A percentile compares a stretch with the other conserved stretches of the same genome.
Evolutionary conservation across 345 rosid species (phyloP).

Genomic region (Tarenaya hassleriana): DNA sequence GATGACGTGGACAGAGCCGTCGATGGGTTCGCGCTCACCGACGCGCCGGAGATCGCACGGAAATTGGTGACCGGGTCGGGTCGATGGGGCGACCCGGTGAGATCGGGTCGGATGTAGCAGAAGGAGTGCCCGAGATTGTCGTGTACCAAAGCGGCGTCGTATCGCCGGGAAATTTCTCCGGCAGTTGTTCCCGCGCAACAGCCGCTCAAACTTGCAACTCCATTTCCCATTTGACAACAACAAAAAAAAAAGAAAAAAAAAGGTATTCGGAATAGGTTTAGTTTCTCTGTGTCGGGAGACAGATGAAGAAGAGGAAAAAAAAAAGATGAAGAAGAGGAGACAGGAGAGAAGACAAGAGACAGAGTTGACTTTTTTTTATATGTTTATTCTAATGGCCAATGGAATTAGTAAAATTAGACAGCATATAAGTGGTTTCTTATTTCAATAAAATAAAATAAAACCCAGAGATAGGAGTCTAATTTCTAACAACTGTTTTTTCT

Average conservation of each 20-base stretch:
- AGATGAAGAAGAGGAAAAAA: conserved; percentile 18
- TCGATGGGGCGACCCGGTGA: conserved; percentile 27
- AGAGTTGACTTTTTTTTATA: conserved; percentile 40
- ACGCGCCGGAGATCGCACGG: conserved; percentile 88
- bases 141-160: conserved; percentile 42
- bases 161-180: conserved; percentile 58
- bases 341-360: no score
- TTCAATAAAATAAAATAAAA: background rate
- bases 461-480: no score
- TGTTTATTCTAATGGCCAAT: conserved; percentile 30
- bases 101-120: conserved; percentile 60
- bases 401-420: conserved; percentile 29
- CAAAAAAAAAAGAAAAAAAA: background rate
- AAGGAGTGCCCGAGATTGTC: conserved; percentile 80
- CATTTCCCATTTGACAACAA: conserved; percentile 85
- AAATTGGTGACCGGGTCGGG: conserved; percentile 48
- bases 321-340: conserved; percentile 17
- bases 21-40: conserved; percentile 82
- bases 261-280: background rate
- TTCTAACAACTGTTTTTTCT: no score
- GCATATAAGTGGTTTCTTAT: conserved; percentile 1
- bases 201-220: conserved; percentile 37
- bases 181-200: conserved; percentile 52
- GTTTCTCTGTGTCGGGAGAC: conserved; percentile 3
- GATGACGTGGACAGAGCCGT: conserved; percentile 51